Conservation (phyloP, 257 asterid species). For the Thymus quinquecostatus region DNA sequence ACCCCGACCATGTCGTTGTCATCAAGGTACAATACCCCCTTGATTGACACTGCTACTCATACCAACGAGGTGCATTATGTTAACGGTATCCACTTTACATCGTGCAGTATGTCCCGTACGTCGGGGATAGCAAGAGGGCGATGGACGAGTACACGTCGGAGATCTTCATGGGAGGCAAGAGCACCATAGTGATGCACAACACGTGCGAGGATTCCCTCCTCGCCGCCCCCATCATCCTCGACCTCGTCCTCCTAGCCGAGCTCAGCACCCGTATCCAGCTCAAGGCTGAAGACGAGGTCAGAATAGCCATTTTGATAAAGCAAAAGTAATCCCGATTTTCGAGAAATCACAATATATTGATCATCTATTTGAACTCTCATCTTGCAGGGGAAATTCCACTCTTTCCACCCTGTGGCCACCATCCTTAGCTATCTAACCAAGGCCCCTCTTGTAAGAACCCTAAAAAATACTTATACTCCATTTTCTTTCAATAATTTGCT, state of each 20-base stretch:
- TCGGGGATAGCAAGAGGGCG: slow-evolving; percentile 98
- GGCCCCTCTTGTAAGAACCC: slow-evolving; percentile 90
- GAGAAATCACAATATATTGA: too few relatives aligned
- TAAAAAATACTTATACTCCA: neutral
- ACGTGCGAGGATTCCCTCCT: slow-evolving; percentile 96
- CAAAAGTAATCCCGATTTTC: neutral
- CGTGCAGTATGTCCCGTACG: slow-evolving; percentile 85
- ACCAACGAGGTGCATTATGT: neutral
- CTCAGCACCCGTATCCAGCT: slow-evolving; percentile 93
- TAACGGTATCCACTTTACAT: neutral
- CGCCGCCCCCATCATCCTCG: slow-evolving; percentile 95
- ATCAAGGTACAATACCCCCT: slow-evolving; percentile 61
- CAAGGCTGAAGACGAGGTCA: slow-evolving; percentile 76
- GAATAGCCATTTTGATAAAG: neutral
- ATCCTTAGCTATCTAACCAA: slow-evolving; percentile 95
- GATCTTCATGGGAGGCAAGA: slow-evolving; percentile 96
- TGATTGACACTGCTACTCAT: neutral
- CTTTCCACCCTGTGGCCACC: slow-evolving; percentile 96
- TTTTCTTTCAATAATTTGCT: neutral
- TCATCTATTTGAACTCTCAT: neutral
- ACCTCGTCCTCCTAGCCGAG: slow-evolving; percentile 95
- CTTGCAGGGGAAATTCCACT: slow-evolving; percentile 85
- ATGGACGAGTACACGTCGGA: slow-evolving; percentile 99
- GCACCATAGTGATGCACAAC: slow-evolving; percentile 92
- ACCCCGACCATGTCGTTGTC: slow-evolving; percentile 96